Evolutionary conservation across 306 rosid genomes (phyloP).

Genomic region (Arachis stenosperma): DNA sequence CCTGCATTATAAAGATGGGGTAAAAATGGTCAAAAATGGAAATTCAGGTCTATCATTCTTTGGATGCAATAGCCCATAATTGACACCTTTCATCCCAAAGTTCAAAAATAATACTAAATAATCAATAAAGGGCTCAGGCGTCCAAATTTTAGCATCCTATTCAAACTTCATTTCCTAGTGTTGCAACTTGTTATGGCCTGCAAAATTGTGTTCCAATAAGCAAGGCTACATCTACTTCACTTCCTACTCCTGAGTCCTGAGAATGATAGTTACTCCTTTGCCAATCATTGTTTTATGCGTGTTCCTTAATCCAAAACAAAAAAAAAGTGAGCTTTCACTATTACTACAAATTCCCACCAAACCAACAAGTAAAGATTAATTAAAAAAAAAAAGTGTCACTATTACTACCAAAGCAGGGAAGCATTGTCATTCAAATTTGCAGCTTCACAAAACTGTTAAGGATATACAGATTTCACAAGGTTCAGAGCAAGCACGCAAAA

Average conservation of each 20-base stretch:
- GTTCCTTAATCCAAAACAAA: no score
- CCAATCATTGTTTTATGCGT: constrained; percentile 47
- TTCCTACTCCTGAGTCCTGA: constrained; percentile 54
- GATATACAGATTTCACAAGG: constrained; percentile 11
- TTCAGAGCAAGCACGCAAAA: not conserved
- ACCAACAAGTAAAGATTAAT: constrained; percentile 3
- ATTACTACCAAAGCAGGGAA: constrained; percentile 55
- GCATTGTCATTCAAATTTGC: constrained; percentile 48
- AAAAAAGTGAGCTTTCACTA: constrained; percentile 23
- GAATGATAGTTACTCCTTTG: constrained; percentile 53
- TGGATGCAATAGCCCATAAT: not conserved
- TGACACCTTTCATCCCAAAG: not conserved
- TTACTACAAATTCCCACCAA: constrained; percentile 3
- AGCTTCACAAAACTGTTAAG: constrained; percentile 44
- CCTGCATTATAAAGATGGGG: not conserved
- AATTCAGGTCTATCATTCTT: not conserved
- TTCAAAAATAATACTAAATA: no score
- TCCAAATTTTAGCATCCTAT: constrained; percentile 41
- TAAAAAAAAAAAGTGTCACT: not conserved
- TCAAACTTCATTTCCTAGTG: constrained; percentile 61
- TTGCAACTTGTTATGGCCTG: constrained; percentile 69
- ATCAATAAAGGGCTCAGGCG: not conserved
- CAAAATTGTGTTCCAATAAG: not conserved
- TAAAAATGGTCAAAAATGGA: not conserved
- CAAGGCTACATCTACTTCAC: constrained; percentile 60